Conservation (phyloP, 345 rosid genomes). For the Acer negundo region DNA sequence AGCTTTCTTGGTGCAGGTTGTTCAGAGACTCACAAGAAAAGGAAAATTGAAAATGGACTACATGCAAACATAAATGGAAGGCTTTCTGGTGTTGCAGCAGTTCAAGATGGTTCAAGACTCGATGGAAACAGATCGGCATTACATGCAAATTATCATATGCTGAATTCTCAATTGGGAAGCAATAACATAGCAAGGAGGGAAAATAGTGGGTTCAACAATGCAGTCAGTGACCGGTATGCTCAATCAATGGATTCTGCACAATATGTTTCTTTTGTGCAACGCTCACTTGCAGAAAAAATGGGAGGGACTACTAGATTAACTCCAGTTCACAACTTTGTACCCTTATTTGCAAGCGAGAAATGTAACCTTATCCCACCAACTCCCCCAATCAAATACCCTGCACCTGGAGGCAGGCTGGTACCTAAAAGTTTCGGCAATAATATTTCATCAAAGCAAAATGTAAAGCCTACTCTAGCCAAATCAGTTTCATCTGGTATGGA, state of each 20-base stretch:
- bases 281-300: conserved; percentile 19
- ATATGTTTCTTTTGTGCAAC: conserved; percentile 9
- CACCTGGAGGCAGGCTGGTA: conserved; percentile 24
- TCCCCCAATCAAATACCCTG: conserved; percentile 32
- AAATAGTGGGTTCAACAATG: conserved; percentile 4
- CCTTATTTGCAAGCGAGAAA: conserved; percentile 19
- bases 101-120: conserved; percentile 30
- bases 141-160: conserved; percentile 18
- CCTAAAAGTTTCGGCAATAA: conserved; percentile 13
- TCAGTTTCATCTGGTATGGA: conserved; percentile 26
- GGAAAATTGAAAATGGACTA: conserved; percentile 38
- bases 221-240: conserved; percentile 2
- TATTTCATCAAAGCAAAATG: conserved; percentile 32
- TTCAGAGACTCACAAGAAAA: conserved; percentile 42
- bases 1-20: conserved; percentile 12
- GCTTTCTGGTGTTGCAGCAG: conserved; percentile 24
- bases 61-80: conserved; percentile 21
- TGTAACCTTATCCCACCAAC: conserved; percentile 31
- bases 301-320: conserved; percentile 15
- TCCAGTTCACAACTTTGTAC: conserved; percentile 25
- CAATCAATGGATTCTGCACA: conserved; percentile 21
- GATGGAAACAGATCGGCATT: conserved; percentile 24
- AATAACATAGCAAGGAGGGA: conserved; percentile 5
- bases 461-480: conserved; percentile 24
- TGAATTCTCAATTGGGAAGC: conserved; percentile 10